Evolutionary conservation across 495 filamentous ascomycete genomes (phyloP), one percentile per base, ranked within the genome.

Genomic region (Talaromyces ruber): DNA sequence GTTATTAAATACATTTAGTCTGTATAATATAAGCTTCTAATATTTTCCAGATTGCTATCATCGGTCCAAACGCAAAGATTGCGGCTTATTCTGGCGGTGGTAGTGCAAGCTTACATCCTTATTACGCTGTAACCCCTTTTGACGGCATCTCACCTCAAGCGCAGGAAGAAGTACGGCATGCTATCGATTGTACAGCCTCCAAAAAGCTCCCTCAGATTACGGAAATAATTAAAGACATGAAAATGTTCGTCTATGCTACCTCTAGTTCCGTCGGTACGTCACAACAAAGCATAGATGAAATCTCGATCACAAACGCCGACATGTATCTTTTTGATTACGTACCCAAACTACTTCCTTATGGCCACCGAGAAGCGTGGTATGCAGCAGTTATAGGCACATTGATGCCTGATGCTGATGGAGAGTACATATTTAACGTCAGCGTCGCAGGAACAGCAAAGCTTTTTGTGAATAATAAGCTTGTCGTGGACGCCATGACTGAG

Each of bases 31-130:
- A 29, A 29, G 6, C 28, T 29, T 29, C 28, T 29, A 6, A 29
- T 29, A 29, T 3, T 6, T 3, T 29, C 6, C 28, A 29, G 28
- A 79, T 93, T 47, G 85, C 90, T 5, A 80, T 94, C 34, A 94
- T 96, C 61, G 90, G 90, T 4, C 90, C 90, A 16, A 93, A 92
- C 68, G 81, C 88, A 34, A 89, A 89, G 64, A 74, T 86, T 55
- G 88, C 90, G 0, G 86, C 89, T 29, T 88, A 87, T 55, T 86
- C 88, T 58, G 90, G 91, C 43, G 91, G 91, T 62, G 90, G 91
- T 6, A 91, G 87, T 64, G 89, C 91, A 2, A 86, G 84, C 51
- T 74, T 94, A 30, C 85, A 86, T 62, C 86, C 91, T 3, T 93
- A 96, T 70, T 93, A 94, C 71, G 86, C 82, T 18, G 77, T 88